Base-by-base conservation (phyloP, 768 basidiomycete genomes). In the Mycena latifolia region DNA sequence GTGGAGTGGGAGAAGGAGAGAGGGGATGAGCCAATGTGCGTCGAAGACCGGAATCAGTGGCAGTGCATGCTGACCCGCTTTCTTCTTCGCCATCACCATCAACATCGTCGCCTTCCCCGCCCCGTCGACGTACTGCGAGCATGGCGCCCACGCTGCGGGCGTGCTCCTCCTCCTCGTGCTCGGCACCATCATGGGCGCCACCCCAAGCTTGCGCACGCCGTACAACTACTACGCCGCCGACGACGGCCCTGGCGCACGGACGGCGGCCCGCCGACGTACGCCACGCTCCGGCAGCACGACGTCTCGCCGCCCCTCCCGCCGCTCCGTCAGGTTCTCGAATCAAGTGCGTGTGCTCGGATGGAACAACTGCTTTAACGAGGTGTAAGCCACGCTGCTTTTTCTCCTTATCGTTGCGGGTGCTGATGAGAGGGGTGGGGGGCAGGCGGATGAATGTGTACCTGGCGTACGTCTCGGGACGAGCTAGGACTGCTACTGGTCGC, bases 341-440 rank as follows among this genome's bases (percentile, higher is more conserved):
- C 80, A 83, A 56, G 72, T 79, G 18, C 74, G 79, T 52, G 63
- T 70, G 28, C 64, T 85, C 28, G 85, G 85, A 3, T 86, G 84
- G 84, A 86, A 86, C 70, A 87, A 87, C 69, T 80, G 80, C 55
- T 71, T 86, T 33, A 84, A 84, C 55, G 85, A 86, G 73, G 69
- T 82, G 85, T 86, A 65, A 39, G 37, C n/a, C n/a, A n/a, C n/a
- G n/a, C n/a, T n/a, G n/a, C n/a, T 20, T 11, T 86, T 37, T 77
- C 81, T 14, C 78, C 17, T 85, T 14, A 18, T 80, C 79, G n/a
- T 11, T 7, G 39, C 39, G n/a, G n/a, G n/a, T n/a, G n/a, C n/a
- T n/a, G 80, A 71, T 8, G 70, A 73, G 11, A 78, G 6, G 75
- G 35, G 80, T 17, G 8, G 8, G n/a, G n/a, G 6, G 15, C 6